Conservation (phyloP, 2,329 filamentous ascomycete genomes). For the Boeremia exigua region DNA sequence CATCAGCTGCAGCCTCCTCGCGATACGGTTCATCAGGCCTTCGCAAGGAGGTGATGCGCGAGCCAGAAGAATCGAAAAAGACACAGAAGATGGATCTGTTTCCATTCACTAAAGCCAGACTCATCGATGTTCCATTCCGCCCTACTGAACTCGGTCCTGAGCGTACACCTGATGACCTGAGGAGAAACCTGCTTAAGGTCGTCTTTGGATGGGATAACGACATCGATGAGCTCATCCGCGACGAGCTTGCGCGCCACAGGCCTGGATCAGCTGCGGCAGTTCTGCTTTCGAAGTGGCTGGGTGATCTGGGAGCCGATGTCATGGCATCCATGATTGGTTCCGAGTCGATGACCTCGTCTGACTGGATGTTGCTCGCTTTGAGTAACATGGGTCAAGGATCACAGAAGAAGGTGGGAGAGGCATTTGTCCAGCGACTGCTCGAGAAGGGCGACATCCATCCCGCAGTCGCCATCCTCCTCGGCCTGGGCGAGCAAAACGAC, state of each 20-base stretch:
- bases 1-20: conserved; percentile 57
- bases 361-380: conserved; percentile 95
- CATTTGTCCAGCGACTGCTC: conserved; percentile 87
- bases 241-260: conserved; percentile 80
- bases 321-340: conserved; percentile 77
- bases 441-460: conserved; percentile 91
- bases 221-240: conserved; percentile 78
- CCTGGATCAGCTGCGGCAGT: conserved; percentile 78
- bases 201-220: conserved; percentile 96
- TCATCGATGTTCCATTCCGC: conserved; percentile 84
- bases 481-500: conserved; percentile 89
- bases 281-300: conserved; percentile 89
- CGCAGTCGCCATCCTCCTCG: conserved; percentile 89
- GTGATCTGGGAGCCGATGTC: conserved; percentile 80
- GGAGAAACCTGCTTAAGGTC: conserved; percentile 87
- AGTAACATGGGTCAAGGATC: conserved; percentile 80
- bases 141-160: conserved; percentile 63
- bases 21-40: conserved; percentile 69
- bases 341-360: conserved; percentile 87
- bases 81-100: conserved; percentile 74
- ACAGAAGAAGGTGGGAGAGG: conserved; percentile 87
- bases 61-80: conserved; percentile 71
- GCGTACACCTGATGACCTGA: conserved; percentile 71
- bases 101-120: conserved; percentile 78
- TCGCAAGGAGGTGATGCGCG: conserved; percentile 79